These are phyloP conservation scores for Eucalyptus cloeziana DNA, from an alignment of 345 rosid species.

Conservation along the genomic window DNA sequence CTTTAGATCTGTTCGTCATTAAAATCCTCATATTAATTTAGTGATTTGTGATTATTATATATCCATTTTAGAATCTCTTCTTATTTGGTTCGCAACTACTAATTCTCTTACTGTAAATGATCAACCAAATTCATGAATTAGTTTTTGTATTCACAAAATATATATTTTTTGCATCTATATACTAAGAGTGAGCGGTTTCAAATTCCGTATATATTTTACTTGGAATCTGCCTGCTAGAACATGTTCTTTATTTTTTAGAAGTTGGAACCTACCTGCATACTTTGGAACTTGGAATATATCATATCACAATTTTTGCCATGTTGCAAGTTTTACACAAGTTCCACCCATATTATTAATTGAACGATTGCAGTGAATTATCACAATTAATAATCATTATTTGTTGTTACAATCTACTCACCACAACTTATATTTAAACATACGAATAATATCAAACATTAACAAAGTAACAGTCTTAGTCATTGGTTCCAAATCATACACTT, in stretches of 20 bases:
- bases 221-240: neutral
- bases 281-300: fast-evolving
- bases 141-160: neutral
- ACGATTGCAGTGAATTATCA: no score
- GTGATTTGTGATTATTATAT: neutral
- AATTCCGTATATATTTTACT: no score
- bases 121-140: neutral
- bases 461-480: no score
- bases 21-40: neutral
- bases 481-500: fast-evolving
- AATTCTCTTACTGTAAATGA: neutral
- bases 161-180: neutral
- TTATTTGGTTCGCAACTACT: neutral
- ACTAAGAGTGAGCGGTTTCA: no score
- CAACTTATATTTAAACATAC: no score
- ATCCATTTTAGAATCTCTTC: neutral
- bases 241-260: neutral
- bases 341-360: fast-evolving
- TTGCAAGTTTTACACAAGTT: neutral
- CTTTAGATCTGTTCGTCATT: neutral
- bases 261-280: fast-evolving
- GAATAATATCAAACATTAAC: no score
- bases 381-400: no score
- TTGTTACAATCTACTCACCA: no score
- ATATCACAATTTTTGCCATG: fast-evolving